Conservation (phyloP, 1,284 basidiomycete genomes). For the Melampsora medusae region DNA sequence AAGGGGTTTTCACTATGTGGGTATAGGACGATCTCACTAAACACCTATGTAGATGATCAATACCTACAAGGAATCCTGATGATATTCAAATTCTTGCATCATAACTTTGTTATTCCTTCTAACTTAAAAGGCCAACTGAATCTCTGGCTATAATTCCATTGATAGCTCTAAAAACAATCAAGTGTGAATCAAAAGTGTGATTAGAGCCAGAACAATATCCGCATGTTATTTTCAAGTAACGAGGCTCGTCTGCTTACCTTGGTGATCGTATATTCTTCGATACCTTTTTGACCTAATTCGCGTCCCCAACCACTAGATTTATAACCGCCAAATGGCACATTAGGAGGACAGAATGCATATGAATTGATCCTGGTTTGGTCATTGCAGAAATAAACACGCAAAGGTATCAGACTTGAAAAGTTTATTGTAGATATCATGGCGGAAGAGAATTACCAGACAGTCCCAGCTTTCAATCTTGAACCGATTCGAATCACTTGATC, state of each 20-base stretch:
- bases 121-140: constrained; percentile 36
- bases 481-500: constrained; percentile 82
- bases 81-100: not conserved
- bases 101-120: constrained; percentile 19
- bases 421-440: constrained; percentile 22
- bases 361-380: constrained; percentile 8
- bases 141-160: constrained; percentile 44
- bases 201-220: not conserved
- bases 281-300: constrained; percentile 78
- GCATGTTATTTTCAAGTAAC: not conserved
- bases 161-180: constrained; percentile 28
- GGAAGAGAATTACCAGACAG: constrained; percentile 48
- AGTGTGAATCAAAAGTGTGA: not conserved
- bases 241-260: not conserved
- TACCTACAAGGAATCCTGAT: too few relatives aligned
- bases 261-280: constrained; percentile 53
- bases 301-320: constrained; percentile 80
- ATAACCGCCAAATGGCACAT: constrained; percentile 90
- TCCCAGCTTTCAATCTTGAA: constrained; percentile 74
- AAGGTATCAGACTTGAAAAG: not conserved
- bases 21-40: too few relatives aligned
- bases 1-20: too few relatives aligned
- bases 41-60: too few relatives aligned
- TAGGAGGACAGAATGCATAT: constrained; percentile 55
- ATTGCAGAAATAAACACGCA: too few relatives aligned